These are phyloP conservation scores for Fusarium annulatum DNA, from an alignment of 2,329 filamentous ascomycete species.

Conservation along the genomic window DNA sequence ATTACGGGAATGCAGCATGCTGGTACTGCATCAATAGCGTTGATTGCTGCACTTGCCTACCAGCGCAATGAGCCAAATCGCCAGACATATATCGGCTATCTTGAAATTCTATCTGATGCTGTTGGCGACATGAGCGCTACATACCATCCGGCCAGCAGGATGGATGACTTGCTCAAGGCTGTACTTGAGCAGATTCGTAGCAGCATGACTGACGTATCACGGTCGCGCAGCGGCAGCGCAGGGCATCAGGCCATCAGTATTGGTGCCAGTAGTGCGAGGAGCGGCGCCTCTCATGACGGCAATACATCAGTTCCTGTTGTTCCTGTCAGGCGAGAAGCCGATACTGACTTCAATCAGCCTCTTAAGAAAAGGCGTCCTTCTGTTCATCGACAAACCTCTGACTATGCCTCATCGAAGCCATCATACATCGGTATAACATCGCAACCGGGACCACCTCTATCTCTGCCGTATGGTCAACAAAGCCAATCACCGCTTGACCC, in stretches of 20 bases:
- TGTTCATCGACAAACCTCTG: constrained; percentile 46
- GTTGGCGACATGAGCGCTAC: constrained; percentile 64
- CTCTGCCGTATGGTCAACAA: constrained; percentile 28
- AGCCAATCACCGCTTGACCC: constrained; percentile 41
- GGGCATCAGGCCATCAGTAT: constrained; percentile 12
- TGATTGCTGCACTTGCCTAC: constrained; percentile 61
- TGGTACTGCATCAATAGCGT: constrained; percentile 64
- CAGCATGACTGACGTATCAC: constrained; percentile 42
- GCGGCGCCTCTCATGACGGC: constrained; percentile 27
- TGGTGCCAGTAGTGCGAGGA: constrained; percentile 1
- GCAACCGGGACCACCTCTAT: constrained; percentile 33
- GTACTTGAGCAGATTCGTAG: constrained; percentile 61
- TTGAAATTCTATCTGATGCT: constrained; percentile 63
- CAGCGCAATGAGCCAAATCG: constrained; percentile 51
- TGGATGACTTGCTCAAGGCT: constrained; percentile 64
- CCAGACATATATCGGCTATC: constrained; percentile 57
- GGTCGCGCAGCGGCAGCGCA: constrained; percentile 37
- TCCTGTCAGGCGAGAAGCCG: constrained; percentile 48
- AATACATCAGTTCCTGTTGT: constrained; percentile 40
- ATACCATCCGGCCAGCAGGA: constrained; percentile 64
- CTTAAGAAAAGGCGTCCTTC: constrained; percentile 48
- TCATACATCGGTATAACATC: constrained; percentile 40
- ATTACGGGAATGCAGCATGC: constrained; percentile 64
- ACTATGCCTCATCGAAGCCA: constrained; percentile 47
- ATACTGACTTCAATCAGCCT: constrained; percentile 40